Base-by-base conservation (phyloP, 2,329 filamentous ascomycete species). In the Sphaerulina populicola region DNA sequence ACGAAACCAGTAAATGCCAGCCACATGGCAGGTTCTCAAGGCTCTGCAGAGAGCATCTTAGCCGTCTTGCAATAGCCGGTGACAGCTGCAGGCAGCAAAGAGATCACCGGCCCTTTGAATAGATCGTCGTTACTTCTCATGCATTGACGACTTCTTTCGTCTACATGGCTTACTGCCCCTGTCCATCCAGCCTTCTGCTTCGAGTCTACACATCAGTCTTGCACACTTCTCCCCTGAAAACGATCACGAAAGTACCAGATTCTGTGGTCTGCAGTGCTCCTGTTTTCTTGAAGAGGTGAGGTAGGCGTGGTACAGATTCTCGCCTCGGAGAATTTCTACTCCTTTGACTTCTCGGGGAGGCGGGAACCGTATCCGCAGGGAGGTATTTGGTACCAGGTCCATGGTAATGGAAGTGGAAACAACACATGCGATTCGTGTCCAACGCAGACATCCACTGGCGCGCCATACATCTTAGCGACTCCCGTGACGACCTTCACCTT, bases 391-490 rank as follows among this genome's bases (percentile, higher is more conserved):
- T 30, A 18, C 27, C 18, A 15, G 33, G 11, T 12, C 39, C 35
- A 15, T 33, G 30, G 27, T 48, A 35, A 21, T 18, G 38, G 35
- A 9, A 14, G 18, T 18, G 27, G 21, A 11, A 23, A 30, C 15
- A 18, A 35, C 27, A 27, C 12, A 39, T 48, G 38, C 46, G 39
- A 49, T 14, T 49, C 46, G 42, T 49, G 38, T 27, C 21, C 39
- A n/a, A 37, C 31, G 39, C 30, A 23, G 39, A n/a, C 46, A 37
- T 35, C 38, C 39, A 33, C 6, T 49, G 21, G 46, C 46, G 38
- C 42, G 15, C 39, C 38, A 35, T 35, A 15, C 6, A 11, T 21
- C 35, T 6, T 18, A 37, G 39, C 46, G 39, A 43, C 30, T 49
- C 37, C 27, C n/a, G 33, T 29, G 44, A 21, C 39, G 21, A 27